Base-by-base conservation (phyloP, 139 green algal species). In the Chlamydomonas asymmetrica region DNA sequence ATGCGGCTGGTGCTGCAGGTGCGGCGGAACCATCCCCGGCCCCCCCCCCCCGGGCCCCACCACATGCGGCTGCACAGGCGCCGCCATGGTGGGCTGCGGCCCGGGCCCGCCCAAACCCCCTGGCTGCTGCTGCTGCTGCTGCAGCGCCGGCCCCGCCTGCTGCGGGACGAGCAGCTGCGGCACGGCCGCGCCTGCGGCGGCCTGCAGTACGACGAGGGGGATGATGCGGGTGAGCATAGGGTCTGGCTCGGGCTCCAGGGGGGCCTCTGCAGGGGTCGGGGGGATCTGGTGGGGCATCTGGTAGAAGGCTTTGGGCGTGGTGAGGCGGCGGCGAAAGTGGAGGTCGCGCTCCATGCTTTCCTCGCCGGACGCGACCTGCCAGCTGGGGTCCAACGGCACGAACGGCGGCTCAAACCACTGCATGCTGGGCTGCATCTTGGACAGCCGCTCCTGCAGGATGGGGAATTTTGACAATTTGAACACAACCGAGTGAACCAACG, bases 371-470 rank as follows among this genome's bases (percentile, higher is more conserved):
- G 57, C 70, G 2, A 57, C 56, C 56, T 49, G 40, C n/a, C 70
- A 60, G 56, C 70, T 76, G 70, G 29, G 40, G 41, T 31, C 40
- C 56, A 76, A 23, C 22, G 41, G 38, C 32, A 76, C 40, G 56
- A 61, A 39, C 18, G 70, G 70, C 31, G 70, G 70, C 70, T 76
- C 70, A 6, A 48, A 23, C 70, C 70, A 76, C 2, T 40, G 56
- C 39, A 76, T 9, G 32, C 40, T 68, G 40, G 70, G 56, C 1
- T 37, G 57, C 70, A 76, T 67, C 40, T 39, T 57, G 10, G 29
- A 23, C 70, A 56, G 67, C 32, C 70, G 70, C 57, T 76, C 70
- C 70, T 76, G 70, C 39, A 32, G 35, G 35, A n/a, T n/a, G n/a
- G n/a, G n/a, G n/a, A n/a, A n/a, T n/a, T n/a, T n/a, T n/a, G n/a